Base-by-base conservation (phyloP, 441 rosid genomes). In the Mallotus repandus region DNA sequence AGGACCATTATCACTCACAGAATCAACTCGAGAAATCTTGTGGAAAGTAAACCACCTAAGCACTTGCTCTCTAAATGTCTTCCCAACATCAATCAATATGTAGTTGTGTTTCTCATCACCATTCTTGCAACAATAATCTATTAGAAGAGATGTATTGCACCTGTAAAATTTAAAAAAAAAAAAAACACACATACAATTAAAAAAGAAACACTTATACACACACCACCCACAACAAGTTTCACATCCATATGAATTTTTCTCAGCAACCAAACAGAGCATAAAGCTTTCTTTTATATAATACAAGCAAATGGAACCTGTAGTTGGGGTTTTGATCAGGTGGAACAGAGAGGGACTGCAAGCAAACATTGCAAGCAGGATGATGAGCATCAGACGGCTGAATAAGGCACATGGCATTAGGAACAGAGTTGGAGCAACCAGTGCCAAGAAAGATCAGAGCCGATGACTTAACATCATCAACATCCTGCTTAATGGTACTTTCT, bases 41-140 rank as follows among this genome's bases (percentile, higher is more conserved):
- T 95, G 88, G 80, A 85, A 81, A 71, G 99, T 91, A 83, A 95
- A 95, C 98, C 99, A 95, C 56, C 97, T 85, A 71, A 95, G 94
- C 38, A 93, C 89, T 86, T 91, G 96, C 82, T 95, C 99, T 74
- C 99, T 88, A 68, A 95, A 95, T 10, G 93, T 93, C 87, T 95
- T 95, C 64, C 99, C 97, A 22, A 95, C 96, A 78, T 95, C 99
- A 25, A 95, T 91, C 78, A 85, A 78, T 67, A 91, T 84, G 78
- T 89, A 92, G 57, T 70, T 85, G 76, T 87, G 98, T 58, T 83
- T 76, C 49, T 80, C 76, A 38, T 84, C 80, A 54, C 86, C 81
- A 49, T 65, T 71, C 18, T 72, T 70, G 73, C 81, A 85, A 72
- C 88, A 87, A 74, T 87, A 85, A 86, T 91, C 96, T 67, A 93